These are phyloP conservation scores for Kazachstania martiniae DNA, from an alignment of 805 yeast genomes.

Conservation along the genomic window DNA sequence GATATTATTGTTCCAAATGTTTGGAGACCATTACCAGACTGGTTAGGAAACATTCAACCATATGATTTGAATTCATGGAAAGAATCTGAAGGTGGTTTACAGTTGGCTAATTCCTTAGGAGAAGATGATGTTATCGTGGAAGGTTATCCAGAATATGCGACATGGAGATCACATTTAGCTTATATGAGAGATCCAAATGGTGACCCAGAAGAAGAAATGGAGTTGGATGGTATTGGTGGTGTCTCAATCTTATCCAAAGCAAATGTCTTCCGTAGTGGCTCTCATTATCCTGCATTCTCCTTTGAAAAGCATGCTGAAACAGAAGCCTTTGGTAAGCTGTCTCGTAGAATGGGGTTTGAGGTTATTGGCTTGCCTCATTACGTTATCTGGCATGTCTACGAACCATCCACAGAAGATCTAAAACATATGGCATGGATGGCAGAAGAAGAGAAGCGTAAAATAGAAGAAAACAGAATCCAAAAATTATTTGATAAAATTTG, in stretches of 20 bases:
- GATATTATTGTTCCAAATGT: constrained; percentile 81
- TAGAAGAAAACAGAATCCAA: constrained; percentile 51
- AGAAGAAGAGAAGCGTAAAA: constrained; percentile 56
- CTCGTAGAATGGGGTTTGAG: constrained; percentile 73
- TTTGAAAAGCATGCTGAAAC: constrained; percentile 82
- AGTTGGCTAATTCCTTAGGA: constrained; percentile 49
- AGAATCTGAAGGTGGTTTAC: constrained; percentile 69
- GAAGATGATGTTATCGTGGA: constrained; percentile 85
- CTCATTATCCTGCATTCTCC: constrained; percentile 78
- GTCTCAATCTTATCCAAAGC: constrained; percentile 74
- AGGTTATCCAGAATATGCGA: constrained; percentile 79
- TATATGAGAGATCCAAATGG: constrained; percentile 56
- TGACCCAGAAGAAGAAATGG: constrained; percentile 50
- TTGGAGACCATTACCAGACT: constrained; percentile 94
- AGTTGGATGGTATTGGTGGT: constrained; percentile 80
- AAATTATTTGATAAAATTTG: constrained; percentile 62
- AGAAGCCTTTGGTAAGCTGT: constrained; percentile 87
- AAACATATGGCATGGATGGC: constrained; percentile 86
- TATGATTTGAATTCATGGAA: constrained; percentile 96
- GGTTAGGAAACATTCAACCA: constrained; percentile 74
- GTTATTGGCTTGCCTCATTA: constrained; percentile 91
- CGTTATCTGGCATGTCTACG: constrained; percentile 93
- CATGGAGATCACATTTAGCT: constrained; percentile 76
- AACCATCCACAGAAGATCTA: constrained; percentile 88
- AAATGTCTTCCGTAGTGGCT: constrained; percentile 62